These are phyloP conservation scores for Mycocentrospora acerina DNA, from an alignment of 2,329 filamentous ascomycete genomes.

Conservation along the genomic window DNA sequence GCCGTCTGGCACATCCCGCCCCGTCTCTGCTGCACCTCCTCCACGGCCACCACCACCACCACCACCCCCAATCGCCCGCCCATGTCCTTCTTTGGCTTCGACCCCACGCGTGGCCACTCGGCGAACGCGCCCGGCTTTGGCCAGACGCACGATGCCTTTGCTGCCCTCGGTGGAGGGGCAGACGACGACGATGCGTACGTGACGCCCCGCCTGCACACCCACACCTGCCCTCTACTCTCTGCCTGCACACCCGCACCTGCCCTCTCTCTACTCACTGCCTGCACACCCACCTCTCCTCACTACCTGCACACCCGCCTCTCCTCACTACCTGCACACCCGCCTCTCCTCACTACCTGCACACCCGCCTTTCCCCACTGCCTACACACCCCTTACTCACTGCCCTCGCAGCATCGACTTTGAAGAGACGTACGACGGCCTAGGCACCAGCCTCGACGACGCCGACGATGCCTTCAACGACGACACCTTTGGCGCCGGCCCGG, in stretches of 20 bases:
- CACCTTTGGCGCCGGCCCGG: conserved; percentile 68
- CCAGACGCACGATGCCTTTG: conserved; percentile 80
- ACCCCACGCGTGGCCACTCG: conserved; percentile 67
- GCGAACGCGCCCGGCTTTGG: conserved; percentile 76
- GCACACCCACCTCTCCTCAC: not conserved
- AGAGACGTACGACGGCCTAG: conserved; percentile 94
- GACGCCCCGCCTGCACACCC: conserved; percentile 20
- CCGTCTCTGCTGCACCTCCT: conserved; percentile 4
- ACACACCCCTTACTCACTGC: conserved; percentile 47
- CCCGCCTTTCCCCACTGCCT: no score
- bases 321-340: conserved; percentile 54
- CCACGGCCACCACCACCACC: conserved; percentile 7
- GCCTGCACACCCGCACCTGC: conserved; percentile 21
- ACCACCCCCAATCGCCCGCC: conserved; percentile 10
- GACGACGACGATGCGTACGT: conserved; percentile 62
- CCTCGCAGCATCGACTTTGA: conserved; percentile 78
- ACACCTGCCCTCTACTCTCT: conserved; percentile 46
- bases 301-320: conserved; percentile 38
- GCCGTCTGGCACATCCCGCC: not conserved
- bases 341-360: no score
- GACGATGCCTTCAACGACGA: conserved; percentile 97
- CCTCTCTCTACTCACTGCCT: no score
- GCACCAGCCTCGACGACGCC: conserved; percentile 85
- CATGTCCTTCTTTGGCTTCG: conserved; percentile 95
- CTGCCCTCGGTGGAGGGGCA: conserved; percentile 66